phyloP scores from a whole-genome alignment of 2,329 filamentous ascomycete genomes.

The Colletotrichum camelliae region DNA sequence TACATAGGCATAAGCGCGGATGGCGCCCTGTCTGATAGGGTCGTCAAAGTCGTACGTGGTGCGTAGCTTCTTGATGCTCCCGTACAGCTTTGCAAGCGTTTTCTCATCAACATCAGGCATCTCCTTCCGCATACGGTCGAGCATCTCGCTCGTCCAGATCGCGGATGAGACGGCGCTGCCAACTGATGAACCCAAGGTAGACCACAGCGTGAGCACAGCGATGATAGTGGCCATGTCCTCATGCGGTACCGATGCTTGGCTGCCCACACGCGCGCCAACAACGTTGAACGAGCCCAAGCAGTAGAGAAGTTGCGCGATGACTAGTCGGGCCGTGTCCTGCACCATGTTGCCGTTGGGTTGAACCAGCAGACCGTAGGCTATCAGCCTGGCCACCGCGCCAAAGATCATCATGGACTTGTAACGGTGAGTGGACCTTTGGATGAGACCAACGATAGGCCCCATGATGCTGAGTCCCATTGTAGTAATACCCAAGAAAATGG shows the following conservation, averaged over 20 bases:
- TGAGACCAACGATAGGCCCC: constrained; percentile 38
- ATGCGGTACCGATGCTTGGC: constrained; percentile 46
- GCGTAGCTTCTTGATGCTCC: constrained; percentile 37
- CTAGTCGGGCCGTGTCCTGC: constrained; percentile 36
- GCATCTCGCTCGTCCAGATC: constrained; percentile 46
- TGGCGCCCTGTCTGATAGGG: constrained; percentile 39
- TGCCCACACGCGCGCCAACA: constrained; percentile 43
- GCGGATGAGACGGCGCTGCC: constrained; percentile 42
- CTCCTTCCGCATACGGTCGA: constrained; percentile 34
- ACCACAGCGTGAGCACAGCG: constrained; percentile 42
- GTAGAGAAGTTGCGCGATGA: constrained; percentile 40
- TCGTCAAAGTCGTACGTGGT: constrained; percentile 35
- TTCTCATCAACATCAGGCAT: constrained; percentile 28
- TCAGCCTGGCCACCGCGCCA: constrained; percentile 37
- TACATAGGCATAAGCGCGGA: constrained; percentile 39
- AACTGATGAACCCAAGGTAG: constrained; percentile 40
- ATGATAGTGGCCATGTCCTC: constrained; percentile 45
- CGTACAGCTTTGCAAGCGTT: constrained; percentile 36
- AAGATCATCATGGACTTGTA: constrained; percentile 47
- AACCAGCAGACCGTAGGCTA: constrained; percentile 42
- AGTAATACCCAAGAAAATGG: constrained; percentile 42
- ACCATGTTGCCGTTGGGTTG: constrained; percentile 32
- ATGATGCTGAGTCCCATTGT: constrained; percentile 43
- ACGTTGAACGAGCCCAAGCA: constrained; percentile 42
- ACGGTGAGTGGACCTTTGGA: constrained; percentile 41